Evolutionary conservation across 306 rosid genomes (phyloP).

Genomic region (Castanea crenata): DNA sequence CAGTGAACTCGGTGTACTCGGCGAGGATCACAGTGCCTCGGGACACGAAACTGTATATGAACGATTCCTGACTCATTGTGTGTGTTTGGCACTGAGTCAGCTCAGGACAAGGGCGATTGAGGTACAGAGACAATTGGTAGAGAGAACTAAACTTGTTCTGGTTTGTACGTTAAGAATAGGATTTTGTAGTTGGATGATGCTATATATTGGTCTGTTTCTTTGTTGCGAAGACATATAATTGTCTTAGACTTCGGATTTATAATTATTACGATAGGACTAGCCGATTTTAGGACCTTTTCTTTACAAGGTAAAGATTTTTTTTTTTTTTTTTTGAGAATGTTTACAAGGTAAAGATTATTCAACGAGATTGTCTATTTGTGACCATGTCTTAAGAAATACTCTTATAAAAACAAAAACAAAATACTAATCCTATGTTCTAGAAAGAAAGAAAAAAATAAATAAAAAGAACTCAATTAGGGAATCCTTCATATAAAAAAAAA

Average conservation of each 20-base stretch:
- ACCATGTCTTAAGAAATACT: too few relatives aligned
- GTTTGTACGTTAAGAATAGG: slow-evolving; percentile 1
- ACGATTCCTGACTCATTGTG: slow-evolving; percentile 76
- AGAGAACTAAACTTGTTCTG: not conserved
- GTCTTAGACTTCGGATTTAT: not conserved
- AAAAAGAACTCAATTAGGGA: too few relatives aligned
- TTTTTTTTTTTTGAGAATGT: not conserved
- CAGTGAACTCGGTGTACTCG: slow-evolving; percentile 92
- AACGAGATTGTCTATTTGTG: too few relatives aligned
- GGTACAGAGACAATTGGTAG: not conserved
- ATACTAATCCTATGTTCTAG: too few relatives aligned
- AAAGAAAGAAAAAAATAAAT: too few relatives aligned
- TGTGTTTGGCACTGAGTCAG: too few relatives aligned
- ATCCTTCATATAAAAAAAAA: too few relatives aligned
- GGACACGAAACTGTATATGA: slow-evolving; percentile 88
- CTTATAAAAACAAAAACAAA: too few relatives aligned
- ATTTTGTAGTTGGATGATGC: not conserved
- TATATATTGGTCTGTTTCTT: slow-evolving; percentile 8
- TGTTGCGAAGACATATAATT: slow-evolving; percentile 30
- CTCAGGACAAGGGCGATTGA: not conserved
- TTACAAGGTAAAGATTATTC: too few relatives aligned
- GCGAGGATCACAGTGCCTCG: slow-evolving; percentile 89
- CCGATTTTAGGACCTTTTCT: not conserved
- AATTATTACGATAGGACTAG: too few relatives aligned
- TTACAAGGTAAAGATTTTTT: too few relatives aligned